A percentile compares a stretch with the other conserved stretches of the same genome.
Evolutionary conservation across 208 protist species (phyloP).

Genomic region (Naegleria fowleri): DNA sequence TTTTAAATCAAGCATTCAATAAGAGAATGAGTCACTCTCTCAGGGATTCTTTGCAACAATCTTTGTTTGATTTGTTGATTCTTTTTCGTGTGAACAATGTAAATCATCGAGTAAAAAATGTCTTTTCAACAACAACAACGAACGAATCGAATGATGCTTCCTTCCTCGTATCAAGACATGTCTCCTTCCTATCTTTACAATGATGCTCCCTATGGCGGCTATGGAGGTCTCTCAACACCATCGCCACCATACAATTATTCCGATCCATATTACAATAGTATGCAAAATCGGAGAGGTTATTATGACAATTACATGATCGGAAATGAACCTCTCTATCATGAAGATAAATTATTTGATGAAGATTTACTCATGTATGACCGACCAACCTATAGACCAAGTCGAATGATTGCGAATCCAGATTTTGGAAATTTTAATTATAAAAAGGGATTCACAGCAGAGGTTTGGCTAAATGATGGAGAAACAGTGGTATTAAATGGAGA

Average conservation of each 20-base stretch:
- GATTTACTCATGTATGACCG: not conserved
- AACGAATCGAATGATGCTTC: too few relatives aligned
- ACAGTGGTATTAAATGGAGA: conserved; percentile 28
- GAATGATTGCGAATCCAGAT: conserved; percentile 26
- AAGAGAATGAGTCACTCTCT: too few relatives aligned
- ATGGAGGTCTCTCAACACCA: not conserved
- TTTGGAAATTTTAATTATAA: conserved; percentile 35
- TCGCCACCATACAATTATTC: not conserved
- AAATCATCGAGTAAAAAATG: too few relatives aligned
- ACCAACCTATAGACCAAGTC: conserved; percentile 6
- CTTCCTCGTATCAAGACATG: too few relatives aligned
- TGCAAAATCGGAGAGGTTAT: not conserved
- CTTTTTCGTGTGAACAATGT: too few relatives aligned
- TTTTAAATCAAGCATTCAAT: too few relatives aligned
- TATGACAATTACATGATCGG: conserved; percentile 12
- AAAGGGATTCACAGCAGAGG: conserved; percentile 28
- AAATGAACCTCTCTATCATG: conserved; percentile 17
- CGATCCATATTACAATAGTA: not conserved
- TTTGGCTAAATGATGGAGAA: conserved; percentile 33
- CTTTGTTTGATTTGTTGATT: too few relatives aligned
- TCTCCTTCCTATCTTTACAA: not conserved
- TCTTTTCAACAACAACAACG: too few relatives aligned
- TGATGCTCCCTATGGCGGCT: not conserved
- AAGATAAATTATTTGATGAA: conserved; percentile 29
- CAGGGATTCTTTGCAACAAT: too few relatives aligned